A percentile compares a stretch with the other conserved stretches of the same genome.
Conservation (phyloP, 2,329 filamentous ascomycete genomes). For the Ophiostoma ulmi region DNA sequence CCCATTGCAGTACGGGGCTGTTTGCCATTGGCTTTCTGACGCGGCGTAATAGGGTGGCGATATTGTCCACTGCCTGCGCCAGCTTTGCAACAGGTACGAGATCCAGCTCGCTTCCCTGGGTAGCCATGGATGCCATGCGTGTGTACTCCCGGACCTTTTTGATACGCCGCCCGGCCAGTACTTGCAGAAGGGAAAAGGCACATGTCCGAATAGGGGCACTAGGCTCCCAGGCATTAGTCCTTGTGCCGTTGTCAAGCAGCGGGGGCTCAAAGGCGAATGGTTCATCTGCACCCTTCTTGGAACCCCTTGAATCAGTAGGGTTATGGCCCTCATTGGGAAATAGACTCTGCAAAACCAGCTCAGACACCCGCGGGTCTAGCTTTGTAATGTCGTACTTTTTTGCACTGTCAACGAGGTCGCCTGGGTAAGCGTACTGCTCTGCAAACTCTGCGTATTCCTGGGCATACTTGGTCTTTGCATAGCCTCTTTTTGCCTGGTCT, state of each 20-base stretch:
- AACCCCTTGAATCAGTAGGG: not conserved
- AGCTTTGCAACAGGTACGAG: conserved; percentile 27
- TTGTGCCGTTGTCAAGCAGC: conserved; percentile 38
- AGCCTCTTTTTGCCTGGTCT: conserved; percentile 28
- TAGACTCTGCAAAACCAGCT: conserved; percentile 30
- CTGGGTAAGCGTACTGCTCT: conserved; percentile 27
- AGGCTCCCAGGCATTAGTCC: conserved; percentile 38
- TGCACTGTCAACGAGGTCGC: not conserved
- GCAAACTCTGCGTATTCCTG: conserved; percentile 31
- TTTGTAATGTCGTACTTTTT: conserved; percentile 1
- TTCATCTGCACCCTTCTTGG: not conserved
- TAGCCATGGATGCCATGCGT: conserved; percentile 33
- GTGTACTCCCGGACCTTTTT: conserved; percentile 38
- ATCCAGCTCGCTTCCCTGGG: conserved; percentile 33
- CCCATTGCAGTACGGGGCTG: conserved; percentile 33
- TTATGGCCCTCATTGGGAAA: not conserved
- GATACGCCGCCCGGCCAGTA: conserved; percentile 23
- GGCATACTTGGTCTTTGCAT: conserved; percentile 22
- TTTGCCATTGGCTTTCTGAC: conserved; percentile 11
- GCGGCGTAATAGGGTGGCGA: conserved; percentile 27
- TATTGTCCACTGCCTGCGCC: conserved; percentile 25
- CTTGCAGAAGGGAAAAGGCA: conserved; percentile 37
- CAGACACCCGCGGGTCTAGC: conserved; percentile 33
- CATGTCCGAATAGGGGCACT: conserved; percentile 36
- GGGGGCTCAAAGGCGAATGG: conserved; percentile 41